These are phyloP conservation scores for Talaromyces trachyspermus DNA, from an alignment of 495 filamentous ascomycete genomes.

Conservation along the genomic window DNA sequence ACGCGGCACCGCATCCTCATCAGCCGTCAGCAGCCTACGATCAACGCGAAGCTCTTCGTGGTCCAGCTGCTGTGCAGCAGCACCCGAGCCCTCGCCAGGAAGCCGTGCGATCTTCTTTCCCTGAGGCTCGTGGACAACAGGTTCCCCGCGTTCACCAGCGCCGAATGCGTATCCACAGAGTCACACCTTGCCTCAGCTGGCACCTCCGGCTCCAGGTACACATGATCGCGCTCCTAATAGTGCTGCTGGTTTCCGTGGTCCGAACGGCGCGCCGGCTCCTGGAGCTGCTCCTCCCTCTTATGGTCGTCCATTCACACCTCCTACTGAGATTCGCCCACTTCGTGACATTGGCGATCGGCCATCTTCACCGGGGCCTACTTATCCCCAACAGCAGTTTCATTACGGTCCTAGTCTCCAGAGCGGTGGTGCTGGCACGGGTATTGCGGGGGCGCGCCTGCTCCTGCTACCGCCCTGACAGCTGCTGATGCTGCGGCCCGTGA, in stretches of 20 bases:
- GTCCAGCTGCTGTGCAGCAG: constrained; percentile 56
- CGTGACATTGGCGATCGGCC: constrained; percentile 65
- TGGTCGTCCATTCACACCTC: constrained; percentile 62
- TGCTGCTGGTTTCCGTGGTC: constrained; percentile 51
- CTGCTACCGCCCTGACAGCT: constrained; percentile 62
- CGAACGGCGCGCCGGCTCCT: constrained; percentile 43
- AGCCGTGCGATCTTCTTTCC: constrained; percentile 57
- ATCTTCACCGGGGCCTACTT: constrained; percentile 74
- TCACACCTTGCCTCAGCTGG: constrained; percentile 55
- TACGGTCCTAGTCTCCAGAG: constrained; percentile 61
- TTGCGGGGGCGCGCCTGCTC: constrained; percentile 73
- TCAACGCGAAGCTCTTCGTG: constrained; percentile 61
- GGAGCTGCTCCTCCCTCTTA: constrained; percentile 45
- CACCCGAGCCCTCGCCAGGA: constrained; percentile 66
- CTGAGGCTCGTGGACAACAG: constrained; percentile 58
- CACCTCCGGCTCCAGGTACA: constrained; percentile 43
- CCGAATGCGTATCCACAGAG: constrained; percentile 56
- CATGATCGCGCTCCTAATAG: constrained; percentile 47
- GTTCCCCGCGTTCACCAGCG: constrained; percentile 56
- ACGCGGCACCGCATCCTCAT: constrained; percentile 60
- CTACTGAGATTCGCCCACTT: constrained; percentile 76
- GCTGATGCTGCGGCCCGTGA: constrained; percentile 75
- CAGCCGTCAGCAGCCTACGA: constrained; percentile 69
- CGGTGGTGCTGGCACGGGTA: constrained; percentile 61
- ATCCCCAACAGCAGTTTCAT: constrained; percentile 71